Evolutionary conservation across 169 alveolate species (phyloP).

Genomic region (Eimeria praecox): DNA sequence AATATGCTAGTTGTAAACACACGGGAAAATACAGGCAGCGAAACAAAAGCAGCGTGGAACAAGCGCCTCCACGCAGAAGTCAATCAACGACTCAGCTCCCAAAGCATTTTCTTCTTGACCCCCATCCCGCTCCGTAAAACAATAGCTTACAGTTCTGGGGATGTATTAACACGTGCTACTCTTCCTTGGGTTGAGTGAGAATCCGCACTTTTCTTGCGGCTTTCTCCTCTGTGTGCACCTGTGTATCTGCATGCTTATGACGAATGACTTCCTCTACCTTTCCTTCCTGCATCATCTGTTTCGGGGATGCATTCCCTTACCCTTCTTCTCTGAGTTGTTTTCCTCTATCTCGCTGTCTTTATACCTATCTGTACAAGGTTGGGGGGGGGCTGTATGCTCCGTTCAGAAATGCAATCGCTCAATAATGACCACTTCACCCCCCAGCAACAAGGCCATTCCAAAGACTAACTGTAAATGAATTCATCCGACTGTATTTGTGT

Average conservation of each 20-base stretch:
- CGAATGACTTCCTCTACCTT: background rate
- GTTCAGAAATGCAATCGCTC: background rate
- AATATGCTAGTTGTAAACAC: too few species aligned
- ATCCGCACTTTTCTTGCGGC: background rate
- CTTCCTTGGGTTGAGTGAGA: background rate
- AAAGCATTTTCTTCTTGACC: background rate
- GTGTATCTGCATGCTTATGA: background rate
- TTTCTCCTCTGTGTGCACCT: background rate
- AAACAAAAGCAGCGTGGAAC: too few species aligned
- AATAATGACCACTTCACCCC: background rate
- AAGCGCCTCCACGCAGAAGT: too few species aligned
- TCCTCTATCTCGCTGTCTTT: too few species aligned
- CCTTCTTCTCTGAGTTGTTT: too few species aligned
- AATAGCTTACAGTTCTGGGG: background rate
- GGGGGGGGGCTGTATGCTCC: too few species aligned
- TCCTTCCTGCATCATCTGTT: background rate
- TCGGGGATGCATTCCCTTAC: too few species aligned
- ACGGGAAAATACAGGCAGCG: too few species aligned
- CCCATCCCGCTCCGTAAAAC: background rate
- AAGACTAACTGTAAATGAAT: background rate
- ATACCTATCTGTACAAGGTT: too few species aligned
- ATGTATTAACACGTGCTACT: background rate
- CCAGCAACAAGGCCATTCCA: background rate
- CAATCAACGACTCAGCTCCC: too few species aligned
- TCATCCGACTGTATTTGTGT: background rate